Percentiles rank a stretch among this genome's conserved stretches.
Conservation (phyloP, 108 stramenopile genomes). For the Fragilaria crotonensis region DNA sequence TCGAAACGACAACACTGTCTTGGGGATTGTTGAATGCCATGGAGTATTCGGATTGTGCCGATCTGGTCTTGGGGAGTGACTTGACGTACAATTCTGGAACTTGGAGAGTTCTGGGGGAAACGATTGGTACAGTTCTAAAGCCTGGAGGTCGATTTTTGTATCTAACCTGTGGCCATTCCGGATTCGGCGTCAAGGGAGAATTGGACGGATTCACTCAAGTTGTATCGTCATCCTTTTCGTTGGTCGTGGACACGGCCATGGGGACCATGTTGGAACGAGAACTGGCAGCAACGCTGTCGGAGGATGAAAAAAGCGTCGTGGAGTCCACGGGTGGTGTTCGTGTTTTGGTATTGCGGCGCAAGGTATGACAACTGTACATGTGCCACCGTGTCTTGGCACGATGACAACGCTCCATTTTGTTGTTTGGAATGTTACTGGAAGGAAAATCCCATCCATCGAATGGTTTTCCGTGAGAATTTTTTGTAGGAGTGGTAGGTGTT, state of each 20-base stretch:
- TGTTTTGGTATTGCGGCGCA: slow-evolving; percentile 11
- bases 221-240: no score
- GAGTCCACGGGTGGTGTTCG: slow-evolving; percentile 8
- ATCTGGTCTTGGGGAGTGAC: slow-evolving; percentile 56
- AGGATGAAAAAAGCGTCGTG: slow-evolving; percentile 4
- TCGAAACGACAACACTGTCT: slow-evolving; percentile 20
- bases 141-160: slow-evolving; percentile 41
- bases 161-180: slow-evolving; percentile 60
- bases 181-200: slow-evolving; percentile 60
- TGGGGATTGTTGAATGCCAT: slow-evolving; percentile 54
- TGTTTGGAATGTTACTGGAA: no score
- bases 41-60: slow-evolving; percentile 37
- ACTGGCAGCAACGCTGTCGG: no score
- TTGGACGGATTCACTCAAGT: slow-evolving; percentile 54
- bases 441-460: no score
- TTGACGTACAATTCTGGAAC: slow-evolving; percentile 61
- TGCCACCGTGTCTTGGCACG: no score
- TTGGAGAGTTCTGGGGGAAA: slow-evolving; percentile 56
- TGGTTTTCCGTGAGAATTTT: no score
- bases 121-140: slow-evolving; percentile 43
- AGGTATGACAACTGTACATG: no score
- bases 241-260: no score
- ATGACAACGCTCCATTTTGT: no score
- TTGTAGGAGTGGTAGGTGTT: no score
- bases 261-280: no score